phyloP scores from a whole-genome alignment of 106 monocot species.

The Vanilla planifolia region DNA sequence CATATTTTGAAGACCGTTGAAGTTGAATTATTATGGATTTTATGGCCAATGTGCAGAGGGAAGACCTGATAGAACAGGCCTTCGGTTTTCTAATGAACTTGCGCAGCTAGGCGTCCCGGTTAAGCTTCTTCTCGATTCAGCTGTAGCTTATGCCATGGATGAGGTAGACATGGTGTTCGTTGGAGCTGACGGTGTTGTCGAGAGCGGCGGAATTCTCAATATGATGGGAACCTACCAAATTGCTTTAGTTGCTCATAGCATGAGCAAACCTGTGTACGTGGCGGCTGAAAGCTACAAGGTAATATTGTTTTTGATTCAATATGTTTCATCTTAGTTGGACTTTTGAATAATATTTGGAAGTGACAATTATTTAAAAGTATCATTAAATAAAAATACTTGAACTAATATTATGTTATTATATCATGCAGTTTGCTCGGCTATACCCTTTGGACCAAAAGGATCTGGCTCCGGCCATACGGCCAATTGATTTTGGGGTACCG shows the following conservation, averaged over 20 bases:
- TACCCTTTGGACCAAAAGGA: conserved; percentile 95
- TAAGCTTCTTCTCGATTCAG: conserved; percentile 86
- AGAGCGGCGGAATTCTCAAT: conserved; percentile 95
- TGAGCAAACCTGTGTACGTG: conserved; percentile 97
- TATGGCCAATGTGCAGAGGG: conserved; percentile 54
- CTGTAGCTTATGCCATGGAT: conserved; percentile 86
- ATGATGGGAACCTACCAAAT: conserved; percentile 99
- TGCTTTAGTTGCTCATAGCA: conserved; percentile 87
- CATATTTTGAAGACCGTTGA: not conserved
- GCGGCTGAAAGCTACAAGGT: conserved; percentile 99
- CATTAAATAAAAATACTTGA: too few relatives aligned
- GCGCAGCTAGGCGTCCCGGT: conserved; percentile 61
- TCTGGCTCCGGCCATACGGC: conserved; percentile 62
- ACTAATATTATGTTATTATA: too few relatives aligned
- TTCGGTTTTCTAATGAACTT: conserved; percentile 73
- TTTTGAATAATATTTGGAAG: too few relatives aligned
- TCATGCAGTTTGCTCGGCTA: conserved; percentile 73
- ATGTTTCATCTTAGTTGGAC: too few relatives aligned
- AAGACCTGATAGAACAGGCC: conserved; percentile 87
- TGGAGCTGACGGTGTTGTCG: conserved; percentile 92
- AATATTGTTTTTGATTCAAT: too few relatives aligned
- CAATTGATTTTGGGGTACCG: conserved; percentile 79
- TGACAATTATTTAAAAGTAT: too few relatives aligned
- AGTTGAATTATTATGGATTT: not conserved
- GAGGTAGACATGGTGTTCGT: conserved; percentile 95